phyloP scores from a whole-genome alignment of 345 rosid species.

The Acer yangbiense region DNA sequence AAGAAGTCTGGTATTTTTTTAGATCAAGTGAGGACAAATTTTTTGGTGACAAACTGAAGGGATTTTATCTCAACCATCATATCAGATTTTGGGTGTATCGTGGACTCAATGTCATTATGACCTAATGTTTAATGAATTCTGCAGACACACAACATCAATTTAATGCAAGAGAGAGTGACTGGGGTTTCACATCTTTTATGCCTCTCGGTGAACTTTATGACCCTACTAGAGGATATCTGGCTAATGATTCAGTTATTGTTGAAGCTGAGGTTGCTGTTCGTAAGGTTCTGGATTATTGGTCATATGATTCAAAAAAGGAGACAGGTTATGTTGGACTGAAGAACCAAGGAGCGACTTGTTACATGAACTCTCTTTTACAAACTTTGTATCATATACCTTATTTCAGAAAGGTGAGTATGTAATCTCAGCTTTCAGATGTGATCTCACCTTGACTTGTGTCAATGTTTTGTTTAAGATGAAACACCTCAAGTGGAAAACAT shows the following conservation, averaged over 20 bases:
- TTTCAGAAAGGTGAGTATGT: constrained; percentile 78
- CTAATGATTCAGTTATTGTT: constrained; percentile 69
- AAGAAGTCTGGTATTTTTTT: not conserved
- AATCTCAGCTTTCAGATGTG: constrained; percentile 15
- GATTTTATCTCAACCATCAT: not conserved
- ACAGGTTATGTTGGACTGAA: constrained; percentile 98
- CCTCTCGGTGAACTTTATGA: constrained; percentile 91
- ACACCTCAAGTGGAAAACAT: constrained; percentile 22
- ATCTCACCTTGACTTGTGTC: constrained; percentile 12
- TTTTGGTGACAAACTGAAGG: not conserved
- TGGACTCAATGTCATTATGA: not conserved
- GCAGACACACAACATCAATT: constrained; percentile 96
- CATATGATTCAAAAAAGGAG: constrained; percentile 96
- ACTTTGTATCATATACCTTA: constrained; percentile 86
- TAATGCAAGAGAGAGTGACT: constrained; percentile 94
- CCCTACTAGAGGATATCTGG: constrained; percentile 74
- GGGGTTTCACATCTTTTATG: constrained; percentile 99
- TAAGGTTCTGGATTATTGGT: constrained; percentile 86
- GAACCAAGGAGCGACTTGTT: constrained; percentile 99
- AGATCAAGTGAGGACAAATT: not conserved
- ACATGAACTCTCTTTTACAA: constrained; percentile 96
- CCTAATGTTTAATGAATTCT: constrained; percentile 22
- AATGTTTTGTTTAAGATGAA: constrained; percentile 8
- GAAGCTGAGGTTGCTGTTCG: constrained; percentile 98
- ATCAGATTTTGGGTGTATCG: not conserved